Base-by-base conservation (phyloP, 257 asterid species). In the Apocynum venetum region DNA sequence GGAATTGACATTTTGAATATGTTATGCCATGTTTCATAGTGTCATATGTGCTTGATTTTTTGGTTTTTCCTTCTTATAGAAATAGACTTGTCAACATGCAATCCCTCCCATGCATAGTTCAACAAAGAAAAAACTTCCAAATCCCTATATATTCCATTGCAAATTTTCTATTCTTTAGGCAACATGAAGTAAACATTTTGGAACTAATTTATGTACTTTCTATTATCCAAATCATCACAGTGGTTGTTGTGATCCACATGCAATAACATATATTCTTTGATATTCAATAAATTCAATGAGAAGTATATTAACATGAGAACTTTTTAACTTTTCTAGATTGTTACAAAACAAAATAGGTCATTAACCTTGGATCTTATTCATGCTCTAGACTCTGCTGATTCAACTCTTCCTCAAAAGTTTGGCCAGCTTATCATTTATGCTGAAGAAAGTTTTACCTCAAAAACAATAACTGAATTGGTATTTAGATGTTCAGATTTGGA, bases 401-500 rank as follows among this genome's bases (percentile, higher is more conserved):
- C 91, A 51, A 70, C 83, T 60, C 84, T 80, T 72, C 78, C 71
- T 71, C 79, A 56, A 75, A 88, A 90, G 81, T 87, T 74, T 77
- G 98, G 99, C 48, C 89, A 89, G 85, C 90, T 93, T 80, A 85
- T 79, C 41, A 77, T 96, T 77, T 88, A 83, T 82, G 95, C 97
- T 68, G 99, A 96, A 86, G 98, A 96, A 87, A 92, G 87, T 82
- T 83, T 89, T 48, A 82, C 87, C 53, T 93, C 99, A 76, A 96
- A 92, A 88, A 93, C 97, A 77, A 83, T 90, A 73, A 86, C 86
- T 17, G 99, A 93, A 86, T 87, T 93, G 91, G 85, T 73, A 69
- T 85, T 96, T 70, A 89, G 97, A 85, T 96, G 98, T 82, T 83
- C 98, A 75, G 94, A 92, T 80, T 87, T 96, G 88, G 97, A 93